Conservation (phyloP, 176 grass and related monocot species). For the Aegilops sharonensis region DNA sequence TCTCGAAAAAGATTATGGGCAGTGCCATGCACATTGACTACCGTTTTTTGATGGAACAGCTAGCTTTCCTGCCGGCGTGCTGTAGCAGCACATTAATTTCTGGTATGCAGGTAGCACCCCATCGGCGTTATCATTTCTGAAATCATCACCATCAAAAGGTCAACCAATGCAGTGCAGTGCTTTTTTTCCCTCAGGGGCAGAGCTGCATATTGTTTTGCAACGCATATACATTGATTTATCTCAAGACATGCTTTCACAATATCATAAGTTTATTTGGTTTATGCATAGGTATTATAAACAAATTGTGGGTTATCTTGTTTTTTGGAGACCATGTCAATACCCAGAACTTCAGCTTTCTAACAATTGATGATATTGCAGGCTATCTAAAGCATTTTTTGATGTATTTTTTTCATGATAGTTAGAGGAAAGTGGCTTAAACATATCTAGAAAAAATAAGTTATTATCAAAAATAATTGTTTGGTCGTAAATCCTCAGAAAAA, state of each 20-base stretch:
- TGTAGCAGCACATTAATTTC: conserved; percentile 17
- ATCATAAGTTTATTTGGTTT: neutral
- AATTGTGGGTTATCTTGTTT: neutral
- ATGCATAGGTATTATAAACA: neutral
- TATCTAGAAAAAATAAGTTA: neutral
- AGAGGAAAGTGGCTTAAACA: neutral
- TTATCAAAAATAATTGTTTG: neutral
- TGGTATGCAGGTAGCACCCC: neutral
- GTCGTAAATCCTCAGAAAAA: neutral
- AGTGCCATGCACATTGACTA: conserved; percentile 27
- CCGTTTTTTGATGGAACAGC: conserved; percentile 38
- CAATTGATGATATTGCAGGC: neutral
- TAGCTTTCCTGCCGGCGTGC: conserved; percentile 30
- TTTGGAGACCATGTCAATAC: neutral
- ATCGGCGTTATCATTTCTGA: conserved; percentile 34
- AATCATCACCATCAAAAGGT: conserved; percentile 22
- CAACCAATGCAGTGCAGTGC: neutral
- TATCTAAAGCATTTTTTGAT: neutral
- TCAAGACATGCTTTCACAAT: neutral
- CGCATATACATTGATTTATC: neutral
- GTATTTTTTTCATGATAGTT: neutral
- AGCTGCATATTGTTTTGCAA: neutral
- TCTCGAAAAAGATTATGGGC: conserved; percentile 25
- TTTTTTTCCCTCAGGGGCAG: neutral
- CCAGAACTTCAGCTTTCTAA: neutral